phyloP scores from a whole-genome alignment of 768 basidiomycete species.

The Ramaria rubella region DNA sequence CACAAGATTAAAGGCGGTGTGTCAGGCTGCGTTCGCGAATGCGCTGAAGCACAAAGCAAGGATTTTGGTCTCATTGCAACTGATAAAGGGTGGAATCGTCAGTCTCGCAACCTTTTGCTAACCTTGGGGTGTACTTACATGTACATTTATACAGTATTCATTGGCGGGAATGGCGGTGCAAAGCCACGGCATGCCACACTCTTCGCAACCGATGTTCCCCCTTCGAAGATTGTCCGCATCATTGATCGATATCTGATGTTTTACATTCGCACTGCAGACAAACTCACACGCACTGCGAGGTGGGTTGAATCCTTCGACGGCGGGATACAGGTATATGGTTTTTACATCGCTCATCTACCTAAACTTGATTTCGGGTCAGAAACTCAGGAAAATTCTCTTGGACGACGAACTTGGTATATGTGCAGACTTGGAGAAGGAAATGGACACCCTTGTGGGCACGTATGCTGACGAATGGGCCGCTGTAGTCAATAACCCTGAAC shows the following conservation, averaged over 20 bases:
- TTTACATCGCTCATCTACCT: neutral
- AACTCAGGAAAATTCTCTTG: slow-evolving; percentile 56
- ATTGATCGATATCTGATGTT: slow-evolving; percentile 61
- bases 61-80: slow-evolving; percentile 76
- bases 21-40: slow-evolving; percentile 67
- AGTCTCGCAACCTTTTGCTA: slow-evolving; percentile 13
- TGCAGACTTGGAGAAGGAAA: slow-evolving; percentile 55
- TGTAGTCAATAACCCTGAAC: slow-evolving; percentile 47
- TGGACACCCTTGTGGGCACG: slow-evolving; percentile 57
- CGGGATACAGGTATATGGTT: slow-evolving; percentile 45
- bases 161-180: slow-evolving; percentile 65
- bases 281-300: slow-evolving; percentile 61
- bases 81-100: slow-evolving; percentile 73
- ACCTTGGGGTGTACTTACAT: neutral
- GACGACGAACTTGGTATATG: slow-evolving; percentile 72
- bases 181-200: slow-evolving; percentile 52
- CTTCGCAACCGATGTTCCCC: slow-evolving; percentile 62
- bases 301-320: slow-evolving; percentile 70
- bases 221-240: slow-evolving; percentile 51
- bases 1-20: slow-evolving; percentile 76
- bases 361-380: slow-evolving; percentile 25
- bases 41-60: slow-evolving; percentile 68
- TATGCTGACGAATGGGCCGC: slow-evolving; percentile 67
- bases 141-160: slow-evolving; percentile 36
- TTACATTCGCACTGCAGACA: slow-evolving; percentile 70